A percentile compares a stretch with the other conserved stretches of the same genome.
Conservation (phyloP, 179 eudicot species). For the Heliamphora pulchella region DNA sequence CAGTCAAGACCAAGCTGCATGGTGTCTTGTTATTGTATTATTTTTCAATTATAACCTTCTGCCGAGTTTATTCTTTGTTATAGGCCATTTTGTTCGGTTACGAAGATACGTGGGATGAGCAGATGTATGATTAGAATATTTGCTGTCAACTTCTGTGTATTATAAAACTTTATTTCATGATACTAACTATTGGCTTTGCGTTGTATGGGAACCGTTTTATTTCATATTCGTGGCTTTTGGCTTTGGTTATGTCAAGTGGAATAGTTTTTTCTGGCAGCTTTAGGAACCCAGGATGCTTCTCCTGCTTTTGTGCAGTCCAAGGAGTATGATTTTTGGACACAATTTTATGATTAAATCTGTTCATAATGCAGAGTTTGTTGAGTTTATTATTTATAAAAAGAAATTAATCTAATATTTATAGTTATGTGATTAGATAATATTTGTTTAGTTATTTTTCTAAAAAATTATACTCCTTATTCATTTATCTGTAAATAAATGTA, state of each 20-base stretch:
- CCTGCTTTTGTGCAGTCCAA: too few relatives aligned
- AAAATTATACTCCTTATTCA: too few relatives aligned
- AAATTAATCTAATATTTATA: too few relatives aligned
- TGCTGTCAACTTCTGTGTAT: not conserved
- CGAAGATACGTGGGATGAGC: not conserved
- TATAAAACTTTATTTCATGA: not conserved
- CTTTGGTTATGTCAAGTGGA: not conserved
- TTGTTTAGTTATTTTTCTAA: too few relatives aligned
- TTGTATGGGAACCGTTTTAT: not conserved
- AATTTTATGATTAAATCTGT: too few relatives aligned
- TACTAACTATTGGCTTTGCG: not conserved
- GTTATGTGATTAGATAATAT: too few relatives aligned
- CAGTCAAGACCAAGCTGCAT: not conserved
- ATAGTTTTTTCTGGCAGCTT: not conserved
- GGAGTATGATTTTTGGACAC: too few relatives aligned
- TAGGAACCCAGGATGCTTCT: too few relatives aligned
- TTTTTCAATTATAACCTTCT: not conserved
- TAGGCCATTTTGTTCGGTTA: not conserved
- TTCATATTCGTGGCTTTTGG: not conserved
- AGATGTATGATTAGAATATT: not conserved
- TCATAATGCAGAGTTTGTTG: too few relatives aligned
- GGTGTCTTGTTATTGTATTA: constrained; percentile 1
- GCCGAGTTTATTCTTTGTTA: not conserved
- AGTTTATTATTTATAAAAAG: too few relatives aligned
- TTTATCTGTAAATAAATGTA: too few relatives aligned